A percentile compares a stretch with the other conserved stretches of the same genome.
Evolutionary conservation across 2,329 filamentous ascomycete genomes (phyloP).

Genomic region (Kalaharituber pfeilii): DNA sequence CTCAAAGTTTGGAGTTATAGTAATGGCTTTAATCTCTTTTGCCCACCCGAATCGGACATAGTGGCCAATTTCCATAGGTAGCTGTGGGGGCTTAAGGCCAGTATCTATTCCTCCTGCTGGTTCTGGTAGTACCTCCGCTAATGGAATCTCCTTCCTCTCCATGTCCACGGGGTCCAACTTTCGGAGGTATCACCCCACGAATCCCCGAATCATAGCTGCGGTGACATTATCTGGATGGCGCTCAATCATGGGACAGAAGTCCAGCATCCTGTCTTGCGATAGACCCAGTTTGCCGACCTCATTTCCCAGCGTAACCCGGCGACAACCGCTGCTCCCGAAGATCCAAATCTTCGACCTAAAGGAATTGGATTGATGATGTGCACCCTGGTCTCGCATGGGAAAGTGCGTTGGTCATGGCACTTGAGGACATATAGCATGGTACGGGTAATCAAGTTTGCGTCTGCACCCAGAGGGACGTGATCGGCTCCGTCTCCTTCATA

Average conservation of each 20-base stretch:
- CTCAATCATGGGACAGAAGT: slow-evolving; percentile 96
- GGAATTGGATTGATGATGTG: slow-evolving; percentile 95
- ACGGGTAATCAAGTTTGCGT: slow-evolving; percentile 81
- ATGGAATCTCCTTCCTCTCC: slow-evolving; percentile 77
- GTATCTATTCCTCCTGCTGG: slow-evolving; percentile 86
- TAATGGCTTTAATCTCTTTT: slow-evolving; percentile 86
- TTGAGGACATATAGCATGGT: slow-evolving; percentile 87
- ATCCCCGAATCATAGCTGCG: slow-evolving; percentile 85
- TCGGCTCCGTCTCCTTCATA: slow-evolving; percentile 64
- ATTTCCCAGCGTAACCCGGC: slow-evolving; percentile 88
- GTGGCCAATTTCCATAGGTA: slow-evolving; percentile 83
- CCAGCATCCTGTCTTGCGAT: slow-evolving; percentile 65
- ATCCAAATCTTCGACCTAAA: slow-evolving; percentile 79
- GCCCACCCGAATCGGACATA: slow-evolving; percentile 94
- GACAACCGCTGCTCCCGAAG: slow-evolving; percentile 85
- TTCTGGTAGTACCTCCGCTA: slow-evolving; percentile 79
- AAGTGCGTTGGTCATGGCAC: slow-evolving; percentile 72
- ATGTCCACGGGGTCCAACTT: slow-evolving; percentile 78
- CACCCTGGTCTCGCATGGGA: slow-evolving; percentile 72
- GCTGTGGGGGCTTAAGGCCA: slow-evolving; percentile 66
- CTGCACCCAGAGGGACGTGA: slow-evolving; percentile 66
- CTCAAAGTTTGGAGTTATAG: slow-evolving; percentile 90
- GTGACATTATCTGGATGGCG: slow-evolving; percentile 89
- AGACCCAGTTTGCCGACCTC: slow-evolving; percentile 67
- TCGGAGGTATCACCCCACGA: slow-evolving; percentile 91